Evolutionary conservation across 176 grass and related monocot genomes (phyloP).

Genomic region (Themeda triandra): DNA sequence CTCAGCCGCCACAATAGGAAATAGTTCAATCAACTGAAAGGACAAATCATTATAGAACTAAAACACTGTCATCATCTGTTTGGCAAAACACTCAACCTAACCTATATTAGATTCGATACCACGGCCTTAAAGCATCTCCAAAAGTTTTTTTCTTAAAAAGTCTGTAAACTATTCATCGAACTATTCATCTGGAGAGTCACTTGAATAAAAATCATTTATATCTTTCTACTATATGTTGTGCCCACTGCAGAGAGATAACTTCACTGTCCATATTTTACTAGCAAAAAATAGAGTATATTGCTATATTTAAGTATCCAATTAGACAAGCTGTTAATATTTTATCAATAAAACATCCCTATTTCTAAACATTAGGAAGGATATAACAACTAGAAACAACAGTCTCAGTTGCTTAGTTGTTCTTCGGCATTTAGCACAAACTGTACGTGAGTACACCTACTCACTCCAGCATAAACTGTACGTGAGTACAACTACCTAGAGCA

Average conservation of each 20-base stretch:
- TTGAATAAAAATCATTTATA: not conserved
- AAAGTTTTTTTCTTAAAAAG: too few relatives aligned
- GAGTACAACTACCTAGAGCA: not conserved
- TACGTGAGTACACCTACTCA: not conserved
- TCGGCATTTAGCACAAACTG: too few relatives aligned
- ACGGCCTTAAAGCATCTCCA: too few relatives aligned
- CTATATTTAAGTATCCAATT: not conserved
- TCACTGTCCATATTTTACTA: not conserved
- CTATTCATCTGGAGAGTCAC: not conserved
- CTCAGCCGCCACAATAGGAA: not conserved
- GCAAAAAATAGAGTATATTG: not conserved
- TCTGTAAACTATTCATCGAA: too few relatives aligned
- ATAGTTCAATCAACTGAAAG: not conserved
- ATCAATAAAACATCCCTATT: too few relatives aligned
- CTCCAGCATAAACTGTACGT: not conserved
- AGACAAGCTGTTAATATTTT: not conserved
- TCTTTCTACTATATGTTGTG: not conserved
- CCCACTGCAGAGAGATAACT: not conserved
- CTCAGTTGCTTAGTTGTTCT: too few relatives aligned
- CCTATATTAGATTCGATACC: not conserved
- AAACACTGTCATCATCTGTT: not conserved
- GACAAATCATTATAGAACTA: not conserved
- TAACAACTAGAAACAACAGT: too few relatives aligned
- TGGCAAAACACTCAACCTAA: not conserved
- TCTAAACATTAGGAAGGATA: too few relatives aligned